Percentiles rank a stretch among this genome's conserved stretches.
These are phyloP conservation scores for Eimeria sp. DNA, from an alignment of 169 alveolate species.

Conservation along the genomic window DNA sequence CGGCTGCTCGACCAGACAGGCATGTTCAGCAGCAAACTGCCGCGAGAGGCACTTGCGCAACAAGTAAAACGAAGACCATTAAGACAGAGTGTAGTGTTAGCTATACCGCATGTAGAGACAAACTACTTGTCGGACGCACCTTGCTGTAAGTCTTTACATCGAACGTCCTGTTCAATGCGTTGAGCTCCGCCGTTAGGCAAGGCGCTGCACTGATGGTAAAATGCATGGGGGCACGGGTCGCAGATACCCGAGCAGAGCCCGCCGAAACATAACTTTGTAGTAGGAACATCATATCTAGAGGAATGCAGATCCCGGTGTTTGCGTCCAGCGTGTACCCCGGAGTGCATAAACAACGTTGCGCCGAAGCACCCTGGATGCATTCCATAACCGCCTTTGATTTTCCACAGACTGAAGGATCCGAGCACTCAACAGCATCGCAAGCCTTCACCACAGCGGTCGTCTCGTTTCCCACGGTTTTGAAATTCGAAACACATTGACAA, in stretches of 20 bases:
- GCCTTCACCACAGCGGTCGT: conserved; percentile 57
- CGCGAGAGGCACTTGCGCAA: not conserved
- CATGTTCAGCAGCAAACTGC: not conserved
- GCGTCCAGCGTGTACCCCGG: conserved; percentile 2
- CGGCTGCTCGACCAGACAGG: not conserved
- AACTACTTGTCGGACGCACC: not conserved
- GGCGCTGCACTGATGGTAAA: conserved; percentile 50
- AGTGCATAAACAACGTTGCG: conserved; percentile 22
- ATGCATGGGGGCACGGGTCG: conserved; percentile 63
- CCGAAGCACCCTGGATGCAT: conserved; percentile 6
- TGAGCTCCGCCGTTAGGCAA: conserved; percentile 45
- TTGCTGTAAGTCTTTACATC: not conserved
- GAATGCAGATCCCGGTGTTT: not conserved
- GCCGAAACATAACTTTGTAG: not conserved
- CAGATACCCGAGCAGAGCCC: conserved; percentile 48
- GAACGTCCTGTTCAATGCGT: conserved; percentile 12
- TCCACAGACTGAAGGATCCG: conserved; percentile 61
- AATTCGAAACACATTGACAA: conserved; percentile 28
- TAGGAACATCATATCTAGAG: not conserved
- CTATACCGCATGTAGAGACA: not conserved
- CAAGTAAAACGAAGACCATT: not conserved
- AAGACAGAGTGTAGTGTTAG: not conserved
- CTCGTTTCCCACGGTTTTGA: conserved; percentile 45
- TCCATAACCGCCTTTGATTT: conserved; percentile 19
- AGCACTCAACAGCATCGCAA: conserved; percentile 61